Evolutionary conservation across 2,329 filamentous ascomycete species (phyloP).

Genomic region (Metarhizium humberi): DNA sequence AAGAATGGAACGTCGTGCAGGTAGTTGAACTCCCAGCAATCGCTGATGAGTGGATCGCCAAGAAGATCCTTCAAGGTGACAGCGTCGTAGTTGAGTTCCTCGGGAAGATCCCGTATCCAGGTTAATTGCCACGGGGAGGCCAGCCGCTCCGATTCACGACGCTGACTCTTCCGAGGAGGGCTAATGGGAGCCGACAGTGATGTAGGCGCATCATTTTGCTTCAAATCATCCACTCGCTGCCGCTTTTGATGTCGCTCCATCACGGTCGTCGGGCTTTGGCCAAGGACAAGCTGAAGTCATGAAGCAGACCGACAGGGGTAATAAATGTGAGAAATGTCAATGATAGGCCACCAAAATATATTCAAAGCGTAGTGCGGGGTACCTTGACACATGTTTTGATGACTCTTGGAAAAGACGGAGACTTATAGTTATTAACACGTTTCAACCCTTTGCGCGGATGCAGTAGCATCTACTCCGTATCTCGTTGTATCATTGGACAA

Average conservation of each 20-base stretch:
- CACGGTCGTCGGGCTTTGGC: background rate
- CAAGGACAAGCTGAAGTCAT: background rate
- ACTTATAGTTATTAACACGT: too few relatives aligned
- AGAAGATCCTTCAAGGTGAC: slow-evolving; percentile 59
- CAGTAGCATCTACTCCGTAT: too few relatives aligned
- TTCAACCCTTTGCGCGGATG: too few relatives aligned
- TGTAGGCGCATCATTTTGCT: background rate
- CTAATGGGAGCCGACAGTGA: slow-evolving; percentile 34
- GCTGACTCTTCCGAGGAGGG: slow-evolving; percentile 30
- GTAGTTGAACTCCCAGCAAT: slow-evolving; percentile 65
- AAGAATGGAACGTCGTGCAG: slow-evolving; percentile 52
- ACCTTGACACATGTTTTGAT: too few relatives aligned
- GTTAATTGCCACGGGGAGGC: slow-evolving; percentile 66
- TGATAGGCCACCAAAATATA: background rate
- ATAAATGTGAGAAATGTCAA: background rate
- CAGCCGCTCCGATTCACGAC: slow-evolving; percentile 17
- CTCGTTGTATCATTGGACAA: too few relatives aligned
- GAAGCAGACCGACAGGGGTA: background rate
- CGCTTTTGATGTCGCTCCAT: slow-evolving; percentile 26
- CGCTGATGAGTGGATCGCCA: slow-evolving; percentile 62
- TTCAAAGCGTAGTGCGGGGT: too few relatives aligned
- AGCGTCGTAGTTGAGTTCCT: slow-evolving; percentile 52
- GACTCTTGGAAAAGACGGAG: too few relatives aligned
- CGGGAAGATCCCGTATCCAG: slow-evolving; percentile 53
- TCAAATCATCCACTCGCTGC: slow-evolving; percentile 10